Percentiles rank a stretch among this genome's conserved stretches.
phyloP scores from a whole-genome alignment of 768 basidiomycete species.

The Russula vinacea region DNA sequence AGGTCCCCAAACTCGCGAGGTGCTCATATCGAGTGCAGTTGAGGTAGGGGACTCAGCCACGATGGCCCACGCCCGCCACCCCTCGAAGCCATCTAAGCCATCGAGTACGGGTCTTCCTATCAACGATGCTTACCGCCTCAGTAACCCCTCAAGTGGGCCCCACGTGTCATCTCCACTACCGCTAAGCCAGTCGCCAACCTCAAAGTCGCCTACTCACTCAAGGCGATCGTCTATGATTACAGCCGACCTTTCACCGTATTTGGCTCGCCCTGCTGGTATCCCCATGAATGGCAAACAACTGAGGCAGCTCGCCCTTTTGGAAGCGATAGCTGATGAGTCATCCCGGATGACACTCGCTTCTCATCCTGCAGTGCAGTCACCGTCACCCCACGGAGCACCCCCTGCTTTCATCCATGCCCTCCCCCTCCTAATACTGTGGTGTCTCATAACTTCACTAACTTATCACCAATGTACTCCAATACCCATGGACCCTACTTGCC shows the following conservation, averaged over 20 bases:
- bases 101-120: conserved; percentile 1
- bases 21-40: background rate
- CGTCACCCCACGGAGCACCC: conserved; percentile 1
- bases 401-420: conserved; percentile 10
- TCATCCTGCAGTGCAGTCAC: background rate
- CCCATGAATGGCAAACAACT: conserved; percentile 59
- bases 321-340: conserved; percentile 71
- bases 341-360: conserved; percentile 50
- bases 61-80: background rate
- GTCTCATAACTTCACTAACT: conserved; percentile 29
- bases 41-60: background rate
- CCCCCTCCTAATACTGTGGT: conserved; percentile 23
- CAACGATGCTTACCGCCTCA: background rate
- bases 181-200: conserved; percentile 12
- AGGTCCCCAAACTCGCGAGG: conserved; percentile 8
- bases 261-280: conserved; percentile 52
- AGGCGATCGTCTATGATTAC: conserved; percentile 46
- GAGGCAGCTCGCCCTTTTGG: conserved; percentile 67
- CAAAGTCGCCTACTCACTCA: conserved; percentile 33
- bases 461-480: conserved; percentile 31
- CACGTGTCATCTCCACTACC: conserved; percentile 15
- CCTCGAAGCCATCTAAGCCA: conserved; percentile 14
- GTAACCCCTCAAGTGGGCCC: background rate
- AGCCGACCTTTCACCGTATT: conserved; percentile 69
- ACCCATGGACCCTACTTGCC: conserved; percentile 26